These are phyloP conservation scores for Candida smagusa DNA, from an alignment of 1,139 yeast genomes.

Conservation along the genomic window DNA sequence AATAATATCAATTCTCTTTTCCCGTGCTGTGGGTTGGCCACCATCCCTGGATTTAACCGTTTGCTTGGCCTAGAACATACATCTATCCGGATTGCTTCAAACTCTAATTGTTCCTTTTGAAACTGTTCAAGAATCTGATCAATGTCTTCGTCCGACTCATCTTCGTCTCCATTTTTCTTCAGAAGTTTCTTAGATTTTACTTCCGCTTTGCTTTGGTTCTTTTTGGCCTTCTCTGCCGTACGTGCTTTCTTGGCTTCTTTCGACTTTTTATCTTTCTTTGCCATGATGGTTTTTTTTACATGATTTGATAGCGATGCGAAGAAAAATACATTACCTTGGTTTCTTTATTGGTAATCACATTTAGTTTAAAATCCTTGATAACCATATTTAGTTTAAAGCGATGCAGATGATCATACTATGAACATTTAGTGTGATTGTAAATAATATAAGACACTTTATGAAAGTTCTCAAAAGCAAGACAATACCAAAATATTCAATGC, in stretches of 20 bases:
- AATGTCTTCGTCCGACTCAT: slow-evolving; percentile 84
- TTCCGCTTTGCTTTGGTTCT: slow-evolving; percentile 71
- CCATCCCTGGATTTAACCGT: slow-evolving; percentile 72
- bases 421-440: no score
- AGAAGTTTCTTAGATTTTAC: slow-evolving; percentile 70
- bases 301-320: no score
- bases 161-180: slow-evolving; percentile 69
- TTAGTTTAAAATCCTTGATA: no score
- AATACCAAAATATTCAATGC: no score
- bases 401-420: no score
- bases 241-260: slow-evolving; percentile 92
- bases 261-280: slow-evolving; percentile 79
- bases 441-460: no score
- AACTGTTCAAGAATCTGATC: slow-evolving; percentile 79
- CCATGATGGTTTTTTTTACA: slow-evolving; percentile 44
- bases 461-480: no score
- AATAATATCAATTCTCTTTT: slow-evolving; percentile 75
- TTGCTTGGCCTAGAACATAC: slow-evolving; percentile 58
- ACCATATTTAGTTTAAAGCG: no score
- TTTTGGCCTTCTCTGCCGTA: slow-evolving; percentile 78
- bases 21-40: slow-evolving; percentile 73
- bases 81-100: slow-evolving; percentile 67
- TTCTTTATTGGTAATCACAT: no score
- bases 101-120: slow-evolving; percentile 75
- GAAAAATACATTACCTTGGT: no score